Conservation (phyloP, 2,329 filamentous ascomycete genomes). For the Fusarium udum region DNA sequence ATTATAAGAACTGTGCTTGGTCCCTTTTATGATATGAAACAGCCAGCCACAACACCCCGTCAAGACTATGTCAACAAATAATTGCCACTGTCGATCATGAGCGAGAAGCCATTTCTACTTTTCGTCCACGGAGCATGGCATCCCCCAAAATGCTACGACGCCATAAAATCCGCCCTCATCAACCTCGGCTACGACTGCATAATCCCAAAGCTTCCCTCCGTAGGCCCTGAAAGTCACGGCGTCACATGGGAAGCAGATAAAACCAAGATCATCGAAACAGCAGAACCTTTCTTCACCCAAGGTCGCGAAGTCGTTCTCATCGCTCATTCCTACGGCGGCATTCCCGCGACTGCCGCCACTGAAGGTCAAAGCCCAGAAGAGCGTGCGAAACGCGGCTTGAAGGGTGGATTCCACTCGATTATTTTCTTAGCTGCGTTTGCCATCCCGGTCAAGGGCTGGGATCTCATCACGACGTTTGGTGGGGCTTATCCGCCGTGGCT, state of each 20-base stretch:
- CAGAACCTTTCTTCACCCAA: neutral
- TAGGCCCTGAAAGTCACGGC: slow-evolving; percentile 2
- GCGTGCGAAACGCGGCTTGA: neutral
- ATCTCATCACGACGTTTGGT: slow-evolving; percentile 13
- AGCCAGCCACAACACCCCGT: neutral
- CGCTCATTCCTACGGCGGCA: slow-evolving; percentile 21
- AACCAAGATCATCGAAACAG: neutral
- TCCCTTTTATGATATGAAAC: neutral
- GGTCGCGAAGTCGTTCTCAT: slow-evolving; percentile 1
- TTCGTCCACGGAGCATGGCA: slow-evolving; percentile 24
- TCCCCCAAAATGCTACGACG: slow-evolving; percentile 16
- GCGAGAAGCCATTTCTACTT: slow-evolving; percentile 1
- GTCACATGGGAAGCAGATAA: slow-evolving; percentile 19
- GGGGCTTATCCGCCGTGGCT: slow-evolving; percentile 10
- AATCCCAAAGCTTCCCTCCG: neutral
- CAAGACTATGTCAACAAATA: no score
- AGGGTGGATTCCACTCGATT: slow-evolving; percentile 7
- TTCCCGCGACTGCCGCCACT: slow-evolving; percentile 8
- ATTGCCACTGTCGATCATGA: neutral
- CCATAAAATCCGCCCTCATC: neutral
- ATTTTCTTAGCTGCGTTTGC: slow-evolving; percentile 18
- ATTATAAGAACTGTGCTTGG: neutral
- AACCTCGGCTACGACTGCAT: neutral
- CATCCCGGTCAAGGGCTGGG: slow-evolving; percentile 20
- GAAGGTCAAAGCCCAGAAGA: slow-evolving; percentile 1